Conservation (phyloP, 495 filamentous ascomycete genomes). For the Aspergillus sclerotiicarbonarius region DNA sequence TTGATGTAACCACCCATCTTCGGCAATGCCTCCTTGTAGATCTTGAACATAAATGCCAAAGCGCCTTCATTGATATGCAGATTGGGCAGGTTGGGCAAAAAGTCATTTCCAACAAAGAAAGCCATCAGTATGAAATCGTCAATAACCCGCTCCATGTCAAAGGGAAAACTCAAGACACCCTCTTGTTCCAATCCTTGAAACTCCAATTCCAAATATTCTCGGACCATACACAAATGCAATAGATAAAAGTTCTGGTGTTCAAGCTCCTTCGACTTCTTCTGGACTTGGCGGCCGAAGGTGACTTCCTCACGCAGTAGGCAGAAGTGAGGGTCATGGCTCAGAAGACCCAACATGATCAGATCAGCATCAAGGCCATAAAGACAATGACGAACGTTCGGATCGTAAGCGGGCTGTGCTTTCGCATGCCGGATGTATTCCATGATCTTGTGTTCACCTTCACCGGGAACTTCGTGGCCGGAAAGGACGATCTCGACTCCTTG, state of each 20-base stretch:
- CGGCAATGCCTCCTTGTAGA: constrained; percentile 88
- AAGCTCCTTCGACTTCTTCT: constrained; percentile 88
- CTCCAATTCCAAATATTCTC: constrained; percentile 94
- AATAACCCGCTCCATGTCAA: constrained; percentile 94
- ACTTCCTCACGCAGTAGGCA: constrained; percentile 96
- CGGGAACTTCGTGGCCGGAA: constrained; percentile 98
- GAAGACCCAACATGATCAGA: constrained; percentile 94
- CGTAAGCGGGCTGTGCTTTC: constrained; percentile 90
- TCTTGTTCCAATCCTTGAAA: constrained; percentile 88
- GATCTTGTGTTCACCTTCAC: constrained; percentile 99
- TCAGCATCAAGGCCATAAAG: constrained; percentile 97
- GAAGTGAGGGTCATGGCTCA: constrained; percentile 98
- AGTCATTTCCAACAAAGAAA: constrained; percentile 99
- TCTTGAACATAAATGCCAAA: constrained; percentile 91
- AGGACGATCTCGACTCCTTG: constrained; percentile 93
- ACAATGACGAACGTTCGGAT: constrained; percentile 95
- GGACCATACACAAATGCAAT: constrained; percentile 94
- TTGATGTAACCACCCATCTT: constrained; percentile 95
- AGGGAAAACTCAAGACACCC: constrained; percentile 72
- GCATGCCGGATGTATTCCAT: constrained; percentile 99
- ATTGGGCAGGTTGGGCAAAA: constrained; percentile 93
- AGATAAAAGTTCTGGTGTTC: constrained; percentile 99
- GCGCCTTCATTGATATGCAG: constrained; percentile 99
- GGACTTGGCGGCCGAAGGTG: constrained; percentile 84
- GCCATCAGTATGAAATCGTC: constrained; percentile 99